Base-by-base conservation (phyloP, 2,329 filamentous ascomycete genomes). In the Colletotrichum godetiae region DNA sequence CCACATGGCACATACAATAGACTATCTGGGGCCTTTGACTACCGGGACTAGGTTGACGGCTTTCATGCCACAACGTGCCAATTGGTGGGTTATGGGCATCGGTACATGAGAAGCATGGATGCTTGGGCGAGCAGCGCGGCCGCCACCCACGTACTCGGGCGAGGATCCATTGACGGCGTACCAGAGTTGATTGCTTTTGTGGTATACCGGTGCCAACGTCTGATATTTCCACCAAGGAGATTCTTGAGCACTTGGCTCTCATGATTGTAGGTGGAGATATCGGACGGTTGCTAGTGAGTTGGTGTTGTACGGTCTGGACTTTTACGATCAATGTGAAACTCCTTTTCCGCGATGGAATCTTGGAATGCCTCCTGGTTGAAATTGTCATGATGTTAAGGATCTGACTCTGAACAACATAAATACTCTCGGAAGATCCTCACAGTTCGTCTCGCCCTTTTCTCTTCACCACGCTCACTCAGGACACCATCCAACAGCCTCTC, bases 201-300 rank as follows among this genome's bases (percentile, higher is more conserved):
- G 19, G 19, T 15, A 37, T 22, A 35, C 19, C 60, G 56, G 61
- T 55, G 33, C 6, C 52, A 33, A 19, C 64, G 19, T 42, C 8
- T 42, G 71, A 19, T 65, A 73, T 57, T 73, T 73, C 71, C 71
- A 73, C 71, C 71, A 73, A 73, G 71, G 71, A 73, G 46, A 73
- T 66, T 71, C 27, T 22, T 64, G 15, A 13, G 2, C 33, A 22
- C 33, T 61, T 55, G 55, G 46, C 22, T 49, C 31, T 53, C 27
- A 58, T 59, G 31, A 60, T 49, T 42, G 22, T 27, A 57, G 31
- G 55, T 27, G 53, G 66, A 63, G 53, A 58, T 31, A 53, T n/a
- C n/a, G 13, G 13, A 22, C 35, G 33, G 31, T n/a, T 69, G 22
- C 19, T 31, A 22, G 31, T 22, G 11, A 49, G 7, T 8, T 19